Conservation (phyloP, 2,329 filamentous ascomycete genomes). For the Beauveria australis region DNA sequence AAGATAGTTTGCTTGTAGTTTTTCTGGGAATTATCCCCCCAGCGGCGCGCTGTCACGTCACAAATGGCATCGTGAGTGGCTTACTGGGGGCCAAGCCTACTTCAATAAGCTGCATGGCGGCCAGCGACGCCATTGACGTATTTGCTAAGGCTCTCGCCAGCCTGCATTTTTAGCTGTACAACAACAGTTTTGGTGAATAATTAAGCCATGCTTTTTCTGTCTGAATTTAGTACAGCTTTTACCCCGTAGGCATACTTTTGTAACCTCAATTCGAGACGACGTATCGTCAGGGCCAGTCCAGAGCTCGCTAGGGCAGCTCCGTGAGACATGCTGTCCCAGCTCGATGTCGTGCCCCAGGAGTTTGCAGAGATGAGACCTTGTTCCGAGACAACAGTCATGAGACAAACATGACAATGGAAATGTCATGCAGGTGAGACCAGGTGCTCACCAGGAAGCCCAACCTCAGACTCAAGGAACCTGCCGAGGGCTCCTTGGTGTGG, state of each 20-base stretch:
- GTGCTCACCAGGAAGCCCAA: no score
- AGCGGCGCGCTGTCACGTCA: background rate
- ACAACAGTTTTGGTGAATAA: rapidly evolving
- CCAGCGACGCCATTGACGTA: background rate
- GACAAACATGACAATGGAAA: no score
- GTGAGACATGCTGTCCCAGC: no score
- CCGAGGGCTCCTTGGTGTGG: no score
- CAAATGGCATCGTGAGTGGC: background rate
- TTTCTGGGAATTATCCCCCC: background rate
- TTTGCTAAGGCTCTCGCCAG: background rate
- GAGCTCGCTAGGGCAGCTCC: no score
- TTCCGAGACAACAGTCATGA: no score
- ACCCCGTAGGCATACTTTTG: background rate
- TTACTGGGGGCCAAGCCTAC: background rate
- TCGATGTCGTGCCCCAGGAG: no score
- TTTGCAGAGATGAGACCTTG: no score
- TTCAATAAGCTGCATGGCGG: background rate
- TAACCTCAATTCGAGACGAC: background rate
- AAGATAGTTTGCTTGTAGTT: background rate
- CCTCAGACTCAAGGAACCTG: no score
- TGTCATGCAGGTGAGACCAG: no score
- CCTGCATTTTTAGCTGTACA: background rate
- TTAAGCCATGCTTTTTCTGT: background rate
- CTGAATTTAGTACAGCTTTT: no score
- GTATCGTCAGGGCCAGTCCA: no score